phyloP scores from a whole-genome alignment of 176 grass and related monocot genomes.

The Melocanna baccifera region DNA sequence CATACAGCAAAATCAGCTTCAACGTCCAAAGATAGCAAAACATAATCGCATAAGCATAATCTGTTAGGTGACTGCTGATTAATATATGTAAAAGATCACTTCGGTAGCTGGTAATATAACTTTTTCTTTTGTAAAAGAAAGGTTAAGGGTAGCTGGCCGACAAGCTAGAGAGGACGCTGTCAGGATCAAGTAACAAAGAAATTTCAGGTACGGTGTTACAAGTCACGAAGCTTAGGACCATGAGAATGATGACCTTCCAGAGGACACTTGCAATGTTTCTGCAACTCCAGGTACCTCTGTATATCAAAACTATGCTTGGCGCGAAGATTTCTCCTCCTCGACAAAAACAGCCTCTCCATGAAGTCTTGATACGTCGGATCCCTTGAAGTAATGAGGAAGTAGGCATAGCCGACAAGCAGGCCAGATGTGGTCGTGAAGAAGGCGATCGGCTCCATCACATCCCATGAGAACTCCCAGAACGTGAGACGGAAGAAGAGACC shows the following conservation, averaged over 20 bases:
- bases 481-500: constrained; percentile 62
- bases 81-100: background rate
- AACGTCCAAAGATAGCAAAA: background rate
- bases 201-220: constrained; percentile 12
- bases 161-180: background rate
- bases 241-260: constrained; percentile 31
- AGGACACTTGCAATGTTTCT: constrained; percentile 51
- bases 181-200: constrained; percentile 8
- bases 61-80: background rate
- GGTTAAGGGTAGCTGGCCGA: background rate
- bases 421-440: constrained; percentile 52
- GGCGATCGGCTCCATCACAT: constrained; percentile 66
- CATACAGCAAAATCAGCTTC: background rate
- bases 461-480: constrained; percentile 73
- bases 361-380: constrained; percentile 58
- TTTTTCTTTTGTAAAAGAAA: background rate
- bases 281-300: constrained; percentile 52
- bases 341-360: constrained; percentile 55
- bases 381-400: constrained; percentile 67
- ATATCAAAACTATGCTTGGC: constrained; percentile 42
- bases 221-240: constrained; percentile 34
- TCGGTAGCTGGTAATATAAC: background rate
- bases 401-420: constrained; percentile 51
- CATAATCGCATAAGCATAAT: background rate
- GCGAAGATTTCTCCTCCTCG: constrained; percentile 44